These are phyloP conservation scores for Diospyros lotus DNA, from an alignment of 148 eudicot genomes.

Conservation along the genomic window DNA sequence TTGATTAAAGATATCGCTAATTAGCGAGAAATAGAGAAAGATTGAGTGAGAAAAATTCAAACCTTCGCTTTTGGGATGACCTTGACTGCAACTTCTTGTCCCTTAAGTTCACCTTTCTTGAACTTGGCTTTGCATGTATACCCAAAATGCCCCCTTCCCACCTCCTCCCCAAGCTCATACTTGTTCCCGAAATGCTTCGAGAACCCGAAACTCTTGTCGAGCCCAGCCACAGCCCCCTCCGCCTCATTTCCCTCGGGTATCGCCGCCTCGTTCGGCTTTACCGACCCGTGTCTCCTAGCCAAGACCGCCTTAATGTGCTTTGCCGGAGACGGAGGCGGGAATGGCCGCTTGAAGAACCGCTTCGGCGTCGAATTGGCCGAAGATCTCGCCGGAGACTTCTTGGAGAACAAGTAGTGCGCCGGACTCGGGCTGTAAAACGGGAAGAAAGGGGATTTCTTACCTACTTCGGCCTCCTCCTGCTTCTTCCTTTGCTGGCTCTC, in stretches of 20 bases:
- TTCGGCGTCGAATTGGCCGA: conserved; percentile 62
- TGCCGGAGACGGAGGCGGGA: conserved; percentile 91
- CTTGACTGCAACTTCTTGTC: conserved; percentile 81
- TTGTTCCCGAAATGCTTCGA: conserved; percentile 56
- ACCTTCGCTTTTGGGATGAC: conserved; percentile 89
- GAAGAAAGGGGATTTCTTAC: conserved; percentile 63
- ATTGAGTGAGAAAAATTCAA: background rate
- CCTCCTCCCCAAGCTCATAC: conserved; percentile 91
- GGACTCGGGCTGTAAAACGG: conserved; percentile 83
- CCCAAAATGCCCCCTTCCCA: conserved; percentile 98
- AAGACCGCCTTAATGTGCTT: conserved; percentile 69
- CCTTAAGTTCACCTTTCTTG: conserved; percentile 77
- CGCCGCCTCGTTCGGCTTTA: conserved; percentile 50
- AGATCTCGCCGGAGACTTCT: conserved; percentile 71
- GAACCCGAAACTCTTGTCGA: conserved; percentile 86
- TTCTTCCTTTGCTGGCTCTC: background rate
- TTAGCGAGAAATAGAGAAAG: conserved; percentile 1
- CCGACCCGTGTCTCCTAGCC: conserved; percentile 63
- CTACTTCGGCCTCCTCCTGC: conserved; percentile 22
- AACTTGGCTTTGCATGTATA: conserved; percentile 70
- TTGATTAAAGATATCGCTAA: background rate
- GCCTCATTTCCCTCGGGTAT: conserved; percentile 45
- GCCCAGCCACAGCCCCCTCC: conserved; percentile 26
- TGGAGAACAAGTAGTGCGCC: conserved; percentile 59
- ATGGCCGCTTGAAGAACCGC: conserved; percentile 59